phyloP scores from a whole-genome alignment of 352 stramenopile genomes.

The Phytophthora vignae region DNA sequence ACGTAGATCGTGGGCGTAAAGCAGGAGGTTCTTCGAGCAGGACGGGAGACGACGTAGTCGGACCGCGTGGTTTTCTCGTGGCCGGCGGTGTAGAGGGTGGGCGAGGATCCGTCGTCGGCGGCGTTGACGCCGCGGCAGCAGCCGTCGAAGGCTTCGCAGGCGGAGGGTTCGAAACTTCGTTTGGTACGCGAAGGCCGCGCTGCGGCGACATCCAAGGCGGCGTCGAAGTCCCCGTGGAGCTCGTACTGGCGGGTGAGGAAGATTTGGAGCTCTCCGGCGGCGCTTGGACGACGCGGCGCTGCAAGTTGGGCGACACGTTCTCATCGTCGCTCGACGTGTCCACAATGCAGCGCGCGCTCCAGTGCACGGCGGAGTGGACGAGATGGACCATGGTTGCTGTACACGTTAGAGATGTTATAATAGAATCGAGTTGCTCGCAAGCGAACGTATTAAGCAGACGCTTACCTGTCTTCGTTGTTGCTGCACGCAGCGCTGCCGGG shows the following conservation, averaged over 20 bases:
- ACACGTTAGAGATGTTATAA: neutral
- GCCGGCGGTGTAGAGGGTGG: neutral
- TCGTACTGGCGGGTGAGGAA: too few species aligned
- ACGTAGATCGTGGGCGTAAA: neutral
- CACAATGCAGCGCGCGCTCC: slow-evolving; percentile 3
- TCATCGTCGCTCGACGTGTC: slow-evolving; percentile 3
- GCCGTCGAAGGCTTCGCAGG: neutral
- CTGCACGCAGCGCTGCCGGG: too few species aligned
- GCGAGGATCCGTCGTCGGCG: neutral
- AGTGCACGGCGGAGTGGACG: slow-evolving; percentile 1
- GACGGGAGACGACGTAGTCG: neutral
- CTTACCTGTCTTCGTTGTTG: neutral
- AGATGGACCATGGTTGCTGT: slow-evolving; percentile 5
- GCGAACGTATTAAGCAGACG: neutral
- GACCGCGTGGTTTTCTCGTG: neutral
- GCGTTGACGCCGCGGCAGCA: neutral
- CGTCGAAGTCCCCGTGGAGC: too few species aligned
- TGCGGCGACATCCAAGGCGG: neutral
- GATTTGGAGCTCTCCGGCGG: too few species aligned
- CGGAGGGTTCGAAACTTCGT: neutral
- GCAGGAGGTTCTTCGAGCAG: too few species aligned
- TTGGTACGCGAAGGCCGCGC: neutral
- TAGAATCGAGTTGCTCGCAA: neutral
- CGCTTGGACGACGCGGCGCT: too few species aligned
- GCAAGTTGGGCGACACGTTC: too few species aligned